Percentiles rank a stretch among this genome's conserved stretches.
These are phyloP conservation scores for Diaporthe aspalathi DNA, from an alignment of 2,329 filamentous ascomycete genomes.

Conservation along the genomic window DNA sequence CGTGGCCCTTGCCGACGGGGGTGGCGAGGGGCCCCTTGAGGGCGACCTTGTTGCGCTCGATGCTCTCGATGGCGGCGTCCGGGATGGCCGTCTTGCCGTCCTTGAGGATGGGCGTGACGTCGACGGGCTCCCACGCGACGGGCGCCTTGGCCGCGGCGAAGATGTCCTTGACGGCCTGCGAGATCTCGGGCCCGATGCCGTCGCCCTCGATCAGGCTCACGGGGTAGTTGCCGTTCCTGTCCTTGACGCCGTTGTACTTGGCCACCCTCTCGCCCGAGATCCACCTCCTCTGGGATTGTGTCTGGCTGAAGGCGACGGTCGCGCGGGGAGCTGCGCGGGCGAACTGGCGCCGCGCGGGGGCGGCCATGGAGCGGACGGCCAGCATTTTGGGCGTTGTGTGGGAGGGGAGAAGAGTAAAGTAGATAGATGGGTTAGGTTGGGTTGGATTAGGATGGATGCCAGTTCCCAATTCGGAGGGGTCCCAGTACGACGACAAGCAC, in stretches of 20 bases:
- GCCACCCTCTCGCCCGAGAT: slow-evolving; percentile 80
- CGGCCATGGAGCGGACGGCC: slow-evolving; percentile 81
- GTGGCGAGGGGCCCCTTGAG: slow-evolving; percentile 98
- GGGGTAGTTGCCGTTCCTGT: slow-evolving; percentile 92
- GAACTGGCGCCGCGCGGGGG: slow-evolving; percentile 81
- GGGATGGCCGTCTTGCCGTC: slow-evolving; percentile 97
- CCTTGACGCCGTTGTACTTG: slow-evolving; percentile 93
- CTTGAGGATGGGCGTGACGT: slow-evolving; percentile 93
- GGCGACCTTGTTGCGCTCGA: slow-evolving; percentile 95
- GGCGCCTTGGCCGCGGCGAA: slow-evolving; percentile 93
- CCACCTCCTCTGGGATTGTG: slow-evolving; percentile 70
- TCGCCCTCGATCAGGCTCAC: slow-evolving; percentile 99
- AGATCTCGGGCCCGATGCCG: slow-evolving; percentile 97
- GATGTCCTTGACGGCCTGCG: slow-evolving; percentile 98
- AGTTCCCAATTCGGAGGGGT: slow-evolving; percentile 4
- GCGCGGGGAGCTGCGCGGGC: slow-evolving; percentile 75
- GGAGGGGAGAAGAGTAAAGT: neutral
- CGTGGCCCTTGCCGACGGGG: slow-evolving; percentile 97
- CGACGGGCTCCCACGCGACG: slow-evolving; percentile 96
- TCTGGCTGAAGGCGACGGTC: slow-evolving; percentile 53
- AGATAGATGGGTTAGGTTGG: neutral
- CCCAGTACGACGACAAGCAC: slow-evolving; percentile 6
- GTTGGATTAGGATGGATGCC: neutral
- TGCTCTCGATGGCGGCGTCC: slow-evolving; percentile 90
- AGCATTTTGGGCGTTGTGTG: slow-evolving; percentile 70